Percentiles rank a stretch among this genome's conserved stretches.
These are phyloP conservation scores for Darksidea phi DNA, from an alignment of 495 filamentous ascomycete genomes.

Conservation along the genomic window DNA sequence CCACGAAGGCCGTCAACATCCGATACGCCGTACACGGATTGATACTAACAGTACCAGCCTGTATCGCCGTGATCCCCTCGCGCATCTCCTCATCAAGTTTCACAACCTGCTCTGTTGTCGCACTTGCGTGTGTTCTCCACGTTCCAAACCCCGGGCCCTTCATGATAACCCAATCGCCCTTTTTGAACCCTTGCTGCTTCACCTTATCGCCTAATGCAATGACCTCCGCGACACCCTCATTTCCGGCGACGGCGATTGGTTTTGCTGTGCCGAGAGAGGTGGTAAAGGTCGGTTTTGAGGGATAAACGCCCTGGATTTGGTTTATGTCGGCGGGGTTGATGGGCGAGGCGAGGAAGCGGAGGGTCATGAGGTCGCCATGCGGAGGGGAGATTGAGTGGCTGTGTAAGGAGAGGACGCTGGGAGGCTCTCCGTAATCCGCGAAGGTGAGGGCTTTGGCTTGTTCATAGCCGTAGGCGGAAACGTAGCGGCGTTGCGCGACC, in stretches of 20 bases:
- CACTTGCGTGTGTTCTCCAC: conserved; percentile 84
- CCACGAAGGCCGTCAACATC: conserved; percentile 82
- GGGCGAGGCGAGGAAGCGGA: conserved; percentile 79
- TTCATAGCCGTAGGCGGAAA: conserved; percentile 92
- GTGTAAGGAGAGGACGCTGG: conserved; percentile 64
- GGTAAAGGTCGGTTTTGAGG: conserved; percentile 72
- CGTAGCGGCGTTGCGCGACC: conserved; percentile 41
- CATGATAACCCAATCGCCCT: conserved; percentile 93
- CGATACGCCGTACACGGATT: conserved; percentile 93
- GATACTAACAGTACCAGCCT: conserved; percentile 81
- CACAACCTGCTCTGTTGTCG: conserved; percentile 59
- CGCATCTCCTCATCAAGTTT: conserved; percentile 64
- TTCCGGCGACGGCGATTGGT: conserved; percentile 76
- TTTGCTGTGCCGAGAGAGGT: conserved; percentile 67
- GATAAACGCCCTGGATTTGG: conserved; percentile 95
- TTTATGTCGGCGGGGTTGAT: conserved; percentile 98
- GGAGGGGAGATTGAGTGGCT: conserved; percentile 46
- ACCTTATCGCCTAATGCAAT: conserved; percentile 61
- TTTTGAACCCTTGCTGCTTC: conserved; percentile 47
- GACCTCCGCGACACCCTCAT: conserved; percentile 91
- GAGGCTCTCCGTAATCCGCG: conserved; percentile 78
- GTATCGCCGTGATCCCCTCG: conserved; percentile 64
- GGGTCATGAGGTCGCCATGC: conserved; percentile 50
- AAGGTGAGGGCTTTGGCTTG: conserved; percentile 91
- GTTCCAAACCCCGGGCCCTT: conserved; percentile 77